Evolutionary conservation across 1,139 yeast species (phyloP).

Genomic region (Geotrichum bryndzae): DNA sequence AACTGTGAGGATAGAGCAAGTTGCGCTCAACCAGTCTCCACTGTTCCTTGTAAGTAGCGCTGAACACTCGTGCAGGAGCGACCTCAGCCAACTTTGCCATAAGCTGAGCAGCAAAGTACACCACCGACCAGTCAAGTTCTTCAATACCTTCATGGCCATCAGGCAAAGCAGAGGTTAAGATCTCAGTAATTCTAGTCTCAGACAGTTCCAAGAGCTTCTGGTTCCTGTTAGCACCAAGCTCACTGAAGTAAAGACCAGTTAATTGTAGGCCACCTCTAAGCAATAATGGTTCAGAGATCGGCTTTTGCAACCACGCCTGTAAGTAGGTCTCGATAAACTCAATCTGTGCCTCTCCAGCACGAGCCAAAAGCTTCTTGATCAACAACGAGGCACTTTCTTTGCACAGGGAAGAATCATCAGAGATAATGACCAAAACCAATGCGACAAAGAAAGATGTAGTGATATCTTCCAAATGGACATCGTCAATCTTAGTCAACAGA

Average conservation of each 20-base stretch:
- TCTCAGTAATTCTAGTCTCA: slow-evolving; percentile 21
- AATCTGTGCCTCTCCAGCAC: slow-evolving; percentile 43
- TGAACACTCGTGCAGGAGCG: slow-evolving; percentile 32
- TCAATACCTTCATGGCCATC: slow-evolving; percentile 23
- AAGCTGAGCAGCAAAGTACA: slow-evolving; percentile 60
- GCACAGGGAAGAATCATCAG: slow-evolving; percentile 76
- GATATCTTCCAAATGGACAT: slow-evolving; percentile 52
- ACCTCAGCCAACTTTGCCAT: slow-evolving; percentile 35
- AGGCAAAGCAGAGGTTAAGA: slow-evolving; percentile 23
- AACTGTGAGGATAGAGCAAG: slow-evolving; percentile 79
- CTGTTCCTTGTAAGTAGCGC: slow-evolving; percentile 37
- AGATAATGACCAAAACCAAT: slow-evolving; percentile 66
- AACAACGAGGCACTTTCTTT: slow-evolving; percentile 77
- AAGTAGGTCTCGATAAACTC: slow-evolving; percentile 53
- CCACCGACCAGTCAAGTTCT: slow-evolving; percentile 59
- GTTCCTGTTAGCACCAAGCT: slow-evolving; percentile 39
- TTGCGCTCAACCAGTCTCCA: slow-evolving; percentile 54
- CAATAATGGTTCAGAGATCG: slow-evolving; percentile 42
- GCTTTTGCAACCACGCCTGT: slow-evolving; percentile 55
- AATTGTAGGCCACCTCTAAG: slow-evolving; percentile 73
- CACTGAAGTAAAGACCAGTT: slow-evolving; percentile 56
- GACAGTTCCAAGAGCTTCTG: slow-evolving; percentile 23
- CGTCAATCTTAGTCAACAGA: slow-evolving; percentile 61
- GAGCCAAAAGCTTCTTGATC: slow-evolving; percentile 50
- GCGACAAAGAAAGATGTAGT: slow-evolving; percentile 79